Percentiles rank a stretch among this genome's conserved stretches.
Conservation (phyloP, 805 yeast species). For the Starmerella scarabaei region DNA sequence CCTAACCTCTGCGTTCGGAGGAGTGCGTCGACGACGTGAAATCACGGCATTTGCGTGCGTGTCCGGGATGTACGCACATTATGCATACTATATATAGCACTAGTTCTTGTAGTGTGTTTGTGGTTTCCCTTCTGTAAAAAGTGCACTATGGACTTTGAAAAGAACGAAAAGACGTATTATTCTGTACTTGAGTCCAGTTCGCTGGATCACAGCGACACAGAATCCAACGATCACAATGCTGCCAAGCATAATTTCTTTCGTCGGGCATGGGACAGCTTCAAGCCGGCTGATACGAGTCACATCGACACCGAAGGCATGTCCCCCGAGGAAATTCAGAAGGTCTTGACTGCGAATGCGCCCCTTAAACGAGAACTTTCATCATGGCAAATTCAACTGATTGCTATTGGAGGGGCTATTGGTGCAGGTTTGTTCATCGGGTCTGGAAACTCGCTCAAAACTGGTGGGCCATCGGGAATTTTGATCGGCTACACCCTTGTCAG, state of each 20-base stretch:
- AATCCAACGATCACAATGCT: not conserved
- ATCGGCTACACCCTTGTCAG: constrained; percentile 51
- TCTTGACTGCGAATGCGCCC: constrained; percentile 17
- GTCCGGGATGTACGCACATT: too few species aligned
- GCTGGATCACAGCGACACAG: not conserved
- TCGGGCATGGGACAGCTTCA: constrained; percentile 27
- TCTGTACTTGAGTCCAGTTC: not conserved
- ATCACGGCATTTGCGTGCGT: too few species aligned
- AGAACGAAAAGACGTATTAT: not conserved
- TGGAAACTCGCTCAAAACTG: constrained; percentile 35
- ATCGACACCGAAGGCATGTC: constrained; percentile 23
- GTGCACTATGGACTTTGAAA: not conserved
- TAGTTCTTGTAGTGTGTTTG: too few species aligned
- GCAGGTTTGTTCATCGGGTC: constrained; percentile 51
- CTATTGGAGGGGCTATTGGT: constrained; percentile 77
- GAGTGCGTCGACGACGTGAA: too few species aligned
- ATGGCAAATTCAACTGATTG: constrained; percentile 41
- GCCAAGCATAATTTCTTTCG: not conserved
- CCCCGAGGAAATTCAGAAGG: constrained; percentile 6
- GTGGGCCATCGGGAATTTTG: constrained; percentile 44
- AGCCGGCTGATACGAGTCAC: constrained; percentile 31
- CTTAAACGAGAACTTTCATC: constrained; percentile 27
- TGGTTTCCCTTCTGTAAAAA: too few species aligned
- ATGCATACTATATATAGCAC: too few species aligned
- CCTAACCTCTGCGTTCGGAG: too few species aligned